Evolutionary conservation across 768 basidiomycete species (phyloP), one percentile per base, ranked within the genome.

Genomic region (Asterophora parasitica): DNA sequence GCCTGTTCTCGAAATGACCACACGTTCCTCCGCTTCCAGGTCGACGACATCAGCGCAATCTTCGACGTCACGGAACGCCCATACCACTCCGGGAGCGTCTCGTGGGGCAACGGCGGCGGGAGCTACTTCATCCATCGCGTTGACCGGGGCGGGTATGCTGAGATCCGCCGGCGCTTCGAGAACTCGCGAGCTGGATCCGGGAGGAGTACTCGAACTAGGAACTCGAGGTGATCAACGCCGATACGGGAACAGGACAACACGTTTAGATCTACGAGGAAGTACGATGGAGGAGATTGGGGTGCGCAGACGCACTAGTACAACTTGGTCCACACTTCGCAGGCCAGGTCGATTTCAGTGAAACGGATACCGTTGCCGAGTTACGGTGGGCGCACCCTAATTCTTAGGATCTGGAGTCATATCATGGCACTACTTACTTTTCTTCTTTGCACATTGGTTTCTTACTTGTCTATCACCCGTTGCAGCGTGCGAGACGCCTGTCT

Each of bases 41-140:
- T 84, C 35, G 81, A 86, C 60, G 87, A 89, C 51, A 88, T 92
- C 43, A 81, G 81, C 49, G 79, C 86, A 7, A 92, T 93, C 48
- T 86, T 94, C 61, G 81, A 87, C 42, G 85, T 89, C 7, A 77
- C 76, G 30, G 83, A 85, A 61, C 73, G 74, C 20, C 67, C 72
- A 10, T 92, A 88, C 60, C 75, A 74, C 46, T 79, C 82, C 3
- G 88, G 86, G 15, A 79, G 81, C 46, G 89, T 92, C 30, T 91
- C 88, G 4, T 92, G 90, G 90, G 86, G 81, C 10, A 80, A 78
- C 48, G 74, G 71, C 31, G 78, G 80, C 0, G 88, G 88, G 4
- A 71, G 71, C 20, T 90, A 88, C 58, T 90, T 83, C 58, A 58
- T 90, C 51, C 88, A 91, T 54, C 78, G 81, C 32, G 86, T 91